Conservation (phyloP, 83 land plant species). For the Thuja plicata region DNA sequence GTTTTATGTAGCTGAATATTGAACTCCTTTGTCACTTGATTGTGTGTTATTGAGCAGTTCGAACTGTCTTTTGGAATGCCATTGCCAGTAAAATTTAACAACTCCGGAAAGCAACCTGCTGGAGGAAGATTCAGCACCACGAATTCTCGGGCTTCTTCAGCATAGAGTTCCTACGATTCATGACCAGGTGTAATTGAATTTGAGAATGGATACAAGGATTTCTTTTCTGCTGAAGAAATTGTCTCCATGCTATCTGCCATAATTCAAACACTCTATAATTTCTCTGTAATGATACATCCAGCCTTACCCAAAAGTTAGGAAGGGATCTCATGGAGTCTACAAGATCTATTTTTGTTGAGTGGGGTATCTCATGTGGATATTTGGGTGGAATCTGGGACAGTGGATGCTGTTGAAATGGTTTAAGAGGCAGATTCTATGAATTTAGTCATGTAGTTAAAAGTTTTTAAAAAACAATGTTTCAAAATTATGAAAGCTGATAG, state of each 20-base stretch:
- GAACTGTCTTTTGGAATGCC: neutral
- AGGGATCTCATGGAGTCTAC: no score
- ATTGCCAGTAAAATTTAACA: neutral
- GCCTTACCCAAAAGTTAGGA: no score
- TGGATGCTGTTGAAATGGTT: no score
- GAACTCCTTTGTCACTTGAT: neutral
- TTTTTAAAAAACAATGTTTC: no score
- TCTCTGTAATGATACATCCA: neutral
- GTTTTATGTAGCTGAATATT: neutral
- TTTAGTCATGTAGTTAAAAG: no score
- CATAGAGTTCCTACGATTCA: neutral
- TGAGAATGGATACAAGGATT: neutral
- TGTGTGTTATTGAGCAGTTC: neutral
- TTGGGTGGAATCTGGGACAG: no score
- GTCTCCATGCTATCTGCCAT: neutral
- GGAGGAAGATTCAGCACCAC: neutral
- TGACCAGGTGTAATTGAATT: no score
- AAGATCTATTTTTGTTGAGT: no score
- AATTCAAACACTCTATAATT: neutral
- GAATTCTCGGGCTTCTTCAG: neutral
- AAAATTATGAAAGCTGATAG: no score
- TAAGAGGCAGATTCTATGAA: no score
- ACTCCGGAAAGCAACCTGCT: neutral
- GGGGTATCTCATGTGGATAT: no score
- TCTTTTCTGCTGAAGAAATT: no score